Conservation (phyloP, 345 rosid genomes). For the Eucalyptus pauciflora region DNA sequence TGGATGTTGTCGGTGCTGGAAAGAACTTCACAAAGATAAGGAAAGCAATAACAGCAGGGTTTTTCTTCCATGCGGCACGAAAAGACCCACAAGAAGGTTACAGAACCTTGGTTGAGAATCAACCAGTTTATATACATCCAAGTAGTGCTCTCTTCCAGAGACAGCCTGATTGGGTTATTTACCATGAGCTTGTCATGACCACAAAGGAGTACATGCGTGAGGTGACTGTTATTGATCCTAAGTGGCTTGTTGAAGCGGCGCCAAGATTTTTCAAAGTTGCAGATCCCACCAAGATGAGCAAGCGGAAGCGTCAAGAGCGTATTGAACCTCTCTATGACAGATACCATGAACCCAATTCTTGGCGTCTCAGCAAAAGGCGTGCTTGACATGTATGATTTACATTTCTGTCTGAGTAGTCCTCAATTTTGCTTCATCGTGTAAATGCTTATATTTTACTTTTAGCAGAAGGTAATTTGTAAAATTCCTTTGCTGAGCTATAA, state of each 20-base stretch:
- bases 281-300: conserved; percentile 84
- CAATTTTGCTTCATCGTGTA: background rate
- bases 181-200: conserved; percentile 90
- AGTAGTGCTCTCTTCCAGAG: conserved; percentile 89
- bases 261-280: conserved; percentile 84
- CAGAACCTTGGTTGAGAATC: conserved; percentile 78
- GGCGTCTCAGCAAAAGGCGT: conserved; percentile 78
- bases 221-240: conserved; percentile 78
- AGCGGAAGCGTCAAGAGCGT: conserved; percentile 82
- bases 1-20: conserved; percentile 76
- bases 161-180: conserved; percentile 95
- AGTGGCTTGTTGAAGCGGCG: conserved; percentile 88
- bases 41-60: conserved; percentile 86
- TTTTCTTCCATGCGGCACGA: conserved; percentile 77
- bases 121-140: conserved; percentile 80
- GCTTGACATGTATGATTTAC: conserved; percentile 26
- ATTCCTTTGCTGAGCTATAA: background rate
- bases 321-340: conserved; percentile 83
- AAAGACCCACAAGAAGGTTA: conserved; percentile 90
- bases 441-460: background rate
- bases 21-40: conserved; percentile 64
- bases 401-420: background rate
- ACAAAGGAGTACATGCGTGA: conserved; percentile 91
- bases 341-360: conserved; percentile 85
- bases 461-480: background rate